Evolutionary conservation across 805 yeast species (phyloP).

Genomic region (Lipomyces sp.): DNA sequence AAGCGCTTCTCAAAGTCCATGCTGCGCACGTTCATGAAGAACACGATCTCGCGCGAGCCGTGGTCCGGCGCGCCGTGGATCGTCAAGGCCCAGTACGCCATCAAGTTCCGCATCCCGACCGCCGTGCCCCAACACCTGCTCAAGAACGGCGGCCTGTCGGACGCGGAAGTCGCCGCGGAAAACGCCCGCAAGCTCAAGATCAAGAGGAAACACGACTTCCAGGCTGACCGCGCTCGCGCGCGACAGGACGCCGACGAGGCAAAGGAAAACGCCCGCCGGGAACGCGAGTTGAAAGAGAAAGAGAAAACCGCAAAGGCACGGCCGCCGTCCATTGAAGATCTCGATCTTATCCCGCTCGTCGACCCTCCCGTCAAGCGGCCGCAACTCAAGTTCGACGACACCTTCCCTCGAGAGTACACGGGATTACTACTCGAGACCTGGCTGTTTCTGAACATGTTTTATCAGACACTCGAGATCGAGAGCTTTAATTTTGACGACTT

Average conservation of each 20-base stretch:
- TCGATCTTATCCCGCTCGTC: conserved; percentile 26
- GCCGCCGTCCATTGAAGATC: conserved; percentile 30
- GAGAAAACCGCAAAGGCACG: conserved; percentile 5
- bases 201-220: conserved; percentile 10
- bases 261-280: conserved; percentile 9
- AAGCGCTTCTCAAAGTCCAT: conserved; percentile 85
- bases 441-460: conserved; percentile 71
- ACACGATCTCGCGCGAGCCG: conserved; percentile 69
- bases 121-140: conserved; percentile 33
- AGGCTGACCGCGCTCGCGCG: conserved; percentile 7
- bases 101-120: conserved; percentile 55
- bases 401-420: conserved; percentile 21
- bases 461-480: conserved; percentile 60
- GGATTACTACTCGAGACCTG: conserved; percentile 55
- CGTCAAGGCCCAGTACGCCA: conserved; percentile 73
- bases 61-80: conserved; percentile 96
- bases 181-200: conserved; percentile 18
- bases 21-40: conserved; percentile 81
- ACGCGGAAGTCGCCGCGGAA: conserved; percentile 19
- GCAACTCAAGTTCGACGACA: conserved; percentile 20
- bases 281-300: conserved; percentile 8
- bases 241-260: conserved; percentile 14
- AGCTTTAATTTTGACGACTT: conserved; percentile 79
- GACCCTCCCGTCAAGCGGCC: conserved; percentile 27
- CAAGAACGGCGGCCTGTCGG: conserved; percentile 20